Evolutionary conservation across 169 alveolate genomes (phyloP).

Genomic region (Miamiensis avidus): DNA sequence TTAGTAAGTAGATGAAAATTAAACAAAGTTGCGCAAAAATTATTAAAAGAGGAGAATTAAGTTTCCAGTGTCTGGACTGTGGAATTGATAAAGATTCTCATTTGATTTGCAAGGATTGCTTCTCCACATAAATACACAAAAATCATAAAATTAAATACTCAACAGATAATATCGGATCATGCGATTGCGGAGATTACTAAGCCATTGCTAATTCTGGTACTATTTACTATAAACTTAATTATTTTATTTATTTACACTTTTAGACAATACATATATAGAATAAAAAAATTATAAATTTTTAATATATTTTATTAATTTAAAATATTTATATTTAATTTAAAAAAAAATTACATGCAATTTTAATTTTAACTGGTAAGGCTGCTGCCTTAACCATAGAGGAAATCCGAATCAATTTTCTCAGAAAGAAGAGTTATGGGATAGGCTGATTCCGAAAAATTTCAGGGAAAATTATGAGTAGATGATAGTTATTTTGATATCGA

Average conservation of each 20-base stretch:
- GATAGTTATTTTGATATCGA: no score
- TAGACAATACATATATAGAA: not conserved
- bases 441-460: not conserved
- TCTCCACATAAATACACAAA: constrained; percentile 8
- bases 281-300: no score
- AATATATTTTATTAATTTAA: no score
- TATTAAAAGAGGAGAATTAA: not conserved
- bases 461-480: not conserved
- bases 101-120: constrained; percentile 13
- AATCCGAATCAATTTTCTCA: not conserved
- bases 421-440: not conserved
- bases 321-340: no score
- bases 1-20: not conserved
- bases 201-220: not conserved
- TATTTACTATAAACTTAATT: not conserved
- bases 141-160: constrained; percentile 18
- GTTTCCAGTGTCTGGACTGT: constrained; percentile 19
- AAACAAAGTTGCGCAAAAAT: not conserved
- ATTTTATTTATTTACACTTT: not conserved
- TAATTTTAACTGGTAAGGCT: no score
- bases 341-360: no score
- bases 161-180: constrained; percentile 5
- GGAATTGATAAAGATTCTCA: not conserved
- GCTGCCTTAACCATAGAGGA: not conserved
- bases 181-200: constrained; percentile 26